Evolutionary conservation across 2,329 filamentous ascomycete species (phyloP).

Genomic region (Metarhizium anisopliae): DNA sequence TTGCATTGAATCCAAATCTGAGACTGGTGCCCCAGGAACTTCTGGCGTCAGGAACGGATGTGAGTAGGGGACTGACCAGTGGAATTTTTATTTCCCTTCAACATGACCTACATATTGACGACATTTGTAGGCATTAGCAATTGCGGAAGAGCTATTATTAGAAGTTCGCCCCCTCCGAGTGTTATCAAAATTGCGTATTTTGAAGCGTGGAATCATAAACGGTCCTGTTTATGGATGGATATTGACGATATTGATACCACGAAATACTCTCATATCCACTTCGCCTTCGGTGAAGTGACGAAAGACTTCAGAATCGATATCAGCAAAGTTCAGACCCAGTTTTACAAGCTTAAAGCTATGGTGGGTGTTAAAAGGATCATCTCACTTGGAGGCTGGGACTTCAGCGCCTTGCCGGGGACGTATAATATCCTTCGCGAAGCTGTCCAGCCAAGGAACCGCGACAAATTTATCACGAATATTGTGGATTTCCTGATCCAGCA

Average conservation of each 20-base stretch:
- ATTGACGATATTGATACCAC: constrained; percentile 4
- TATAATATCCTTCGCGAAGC: constrained; percentile 12
- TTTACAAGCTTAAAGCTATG: constrained; percentile 10
- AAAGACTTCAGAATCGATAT: constrained; percentile 9
- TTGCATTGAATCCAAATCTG: constrained; percentile 19
- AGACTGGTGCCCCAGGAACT: constrained; percentile 27
- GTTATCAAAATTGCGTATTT: constrained; percentile 13
- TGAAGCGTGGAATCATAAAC: constrained; percentile 5
- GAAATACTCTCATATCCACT: constrained; percentile 25
- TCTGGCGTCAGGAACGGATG: constrained; percentile 16
- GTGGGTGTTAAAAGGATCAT: constrained; percentile 15
- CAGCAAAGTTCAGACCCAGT: constrained; percentile 10
- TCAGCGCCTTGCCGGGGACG: constrained; percentile 8
- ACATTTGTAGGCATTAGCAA: constrained; percentile 14
- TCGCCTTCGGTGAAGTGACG: constrained; percentile 24
- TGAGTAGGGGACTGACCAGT: neutral
- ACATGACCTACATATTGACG: too few species aligned
- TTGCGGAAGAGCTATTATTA: constrained; percentile 17
- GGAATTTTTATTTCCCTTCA: too few species aligned
- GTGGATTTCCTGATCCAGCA: too few species aligned
- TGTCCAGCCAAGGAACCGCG: constrained; percentile 19
- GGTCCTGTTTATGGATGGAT: neutral
- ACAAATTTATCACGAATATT: constrained; percentile 13
- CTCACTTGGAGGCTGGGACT: constrained; percentile 20
- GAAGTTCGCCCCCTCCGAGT: constrained; percentile 1